These are phyloP conservation scores for Persicaria maculosa DNA, from an alignment of 148 eudicot genomes.

Conservation along the genomic window DNA sequence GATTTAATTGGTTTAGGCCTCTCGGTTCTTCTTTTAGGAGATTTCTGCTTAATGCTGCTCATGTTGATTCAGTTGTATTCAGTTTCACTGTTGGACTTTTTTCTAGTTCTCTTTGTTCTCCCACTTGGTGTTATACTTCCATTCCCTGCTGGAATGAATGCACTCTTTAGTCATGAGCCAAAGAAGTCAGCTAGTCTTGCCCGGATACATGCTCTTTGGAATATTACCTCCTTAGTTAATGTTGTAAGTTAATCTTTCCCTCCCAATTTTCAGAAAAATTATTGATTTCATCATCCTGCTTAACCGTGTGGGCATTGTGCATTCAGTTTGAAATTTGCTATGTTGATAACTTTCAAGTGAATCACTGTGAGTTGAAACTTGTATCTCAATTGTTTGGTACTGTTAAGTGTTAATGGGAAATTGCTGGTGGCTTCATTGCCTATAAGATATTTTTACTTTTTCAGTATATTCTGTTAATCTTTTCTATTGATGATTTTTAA, in stretches of 20 bases:
- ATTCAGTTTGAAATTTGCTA: not conserved
- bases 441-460: not conserved
- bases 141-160: constrained; percentile 89
- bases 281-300: not conserved
- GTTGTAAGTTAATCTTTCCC: constrained; percentile 51
- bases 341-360: not conserved
- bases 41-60: constrained; percentile 80
- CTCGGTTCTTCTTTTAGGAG: constrained; percentile 79
- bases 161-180: constrained; percentile 81
- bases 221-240: constrained; percentile 71
- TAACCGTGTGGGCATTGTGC: not conserved
- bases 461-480: not conserved
- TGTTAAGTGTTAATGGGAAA: not conserved
- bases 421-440: not conserved
- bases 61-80: constrained; percentile 85
- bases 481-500: not conserved
- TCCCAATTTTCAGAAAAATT: not conserved
- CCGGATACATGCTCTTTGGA: constrained; percentile 93
- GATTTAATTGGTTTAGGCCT: constrained; percentile 90
- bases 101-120: constrained; percentile 63
- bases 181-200: constrained; percentile 77
- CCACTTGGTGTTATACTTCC: constrained; percentile 90
- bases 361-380: not conserved
- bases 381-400: not conserved
- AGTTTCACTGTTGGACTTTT: constrained; percentile 57